Evolutionary conservation across 2,329 filamentous ascomycete species (phyloP).

Genomic region (Aureobasidium namibiae): DNA sequence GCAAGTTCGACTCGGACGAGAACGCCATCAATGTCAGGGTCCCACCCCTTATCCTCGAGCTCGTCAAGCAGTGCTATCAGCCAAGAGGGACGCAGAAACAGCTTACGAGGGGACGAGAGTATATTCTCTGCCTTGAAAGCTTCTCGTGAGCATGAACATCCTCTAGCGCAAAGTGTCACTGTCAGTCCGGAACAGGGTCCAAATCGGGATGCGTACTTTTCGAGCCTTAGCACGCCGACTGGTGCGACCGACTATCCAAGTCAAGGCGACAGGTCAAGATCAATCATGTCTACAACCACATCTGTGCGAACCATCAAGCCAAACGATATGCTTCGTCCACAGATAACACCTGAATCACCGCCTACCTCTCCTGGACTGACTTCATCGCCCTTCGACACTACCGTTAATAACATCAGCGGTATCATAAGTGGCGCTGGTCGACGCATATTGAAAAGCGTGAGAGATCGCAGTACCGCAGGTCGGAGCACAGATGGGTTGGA

Average conservation of each 20-base stretch:
- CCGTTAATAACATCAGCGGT: conserved; percentile 34
- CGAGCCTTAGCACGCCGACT: conserved; percentile 6
- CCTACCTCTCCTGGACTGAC: conserved; percentile 35
- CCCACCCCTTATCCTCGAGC: conserved; percentile 22
- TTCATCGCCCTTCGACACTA: conserved; percentile 36
- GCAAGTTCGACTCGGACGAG: conserved; percentile 14
- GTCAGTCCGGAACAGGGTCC: conserved; percentile 51
- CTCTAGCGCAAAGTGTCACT: conserved; percentile 64
- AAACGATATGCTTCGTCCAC: conserved; percentile 25
- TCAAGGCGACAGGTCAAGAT: conserved; percentile 33
- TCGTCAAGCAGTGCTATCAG: conserved; percentile 48
- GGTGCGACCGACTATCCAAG: conserved; percentile 18
- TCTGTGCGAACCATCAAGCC: conserved; percentile 40
- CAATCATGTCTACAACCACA: conserved; percentile 32
- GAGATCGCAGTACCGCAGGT: conserved; percentile 35
- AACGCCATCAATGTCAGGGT: conserved; percentile 12
- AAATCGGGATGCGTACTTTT: conserved; percentile 9
- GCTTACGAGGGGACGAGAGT: conserved; percentile 51
- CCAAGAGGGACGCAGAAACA: conserved; percentile 47
- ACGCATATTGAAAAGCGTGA: conserved; percentile 38
- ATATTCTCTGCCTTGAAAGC: conserved; percentile 43
- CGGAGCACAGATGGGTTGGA: conserved; percentile 43
- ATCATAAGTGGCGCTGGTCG: conserved; percentile 39
- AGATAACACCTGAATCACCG: conserved; percentile 27
- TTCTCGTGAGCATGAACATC: conserved; percentile 55